phyloP scores from a whole-genome alignment of 495 filamentous ascomycete species.

The Daldinia bambusicola region DNA sequence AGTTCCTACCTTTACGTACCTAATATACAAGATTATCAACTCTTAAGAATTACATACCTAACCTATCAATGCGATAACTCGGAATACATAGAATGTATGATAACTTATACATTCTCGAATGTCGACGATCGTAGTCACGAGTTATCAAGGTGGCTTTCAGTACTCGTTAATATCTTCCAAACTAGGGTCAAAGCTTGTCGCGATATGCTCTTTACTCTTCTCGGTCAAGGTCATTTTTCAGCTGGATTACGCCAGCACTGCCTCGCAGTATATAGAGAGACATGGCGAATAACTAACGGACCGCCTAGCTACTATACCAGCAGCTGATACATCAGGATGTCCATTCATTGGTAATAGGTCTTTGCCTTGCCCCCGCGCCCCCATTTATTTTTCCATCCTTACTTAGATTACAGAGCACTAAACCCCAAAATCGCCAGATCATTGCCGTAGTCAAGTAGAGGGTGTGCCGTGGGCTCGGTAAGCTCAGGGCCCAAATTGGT shows the following conservation, averaged over 20 bases:
- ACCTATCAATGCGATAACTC: neutral
- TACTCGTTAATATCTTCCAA: slow-evolving; percentile 4
- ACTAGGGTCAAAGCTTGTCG: slow-evolving; percentile 5
- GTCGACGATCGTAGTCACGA: slow-evolving; percentile 14
- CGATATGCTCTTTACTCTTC: slow-evolving; percentile 21
- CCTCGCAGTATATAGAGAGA: slow-evolving; percentile 4
- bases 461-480: slow-evolving; percentile 41
- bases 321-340: slow-evolving; percentile 23
- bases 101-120: neutral
- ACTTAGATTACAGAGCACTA: slow-evolving; percentile 22
- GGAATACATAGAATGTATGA: neutral
- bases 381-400: slow-evolving; percentile 23
- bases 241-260: slow-evolving; percentile 26
- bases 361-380: slow-evolving; percentile 20
- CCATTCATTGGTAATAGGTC: slow-evolving; percentile 13
- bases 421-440: slow-evolving; percentile 17
- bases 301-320: slow-evolving; percentile 11
- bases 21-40: too few relatives aligned
- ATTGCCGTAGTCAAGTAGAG: slow-evolving; percentile 32
- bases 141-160: neutral
- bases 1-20: too few relatives aligned
- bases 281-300: slow-evolving; percentile 17
- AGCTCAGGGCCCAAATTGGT: slow-evolving; percentile 40
- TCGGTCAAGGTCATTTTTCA: slow-evolving; percentile 34
- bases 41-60: too few relatives aligned